Conservation (phyloP, 352 stramenopile genomes). For the Phytophthora multivora region DNA sequence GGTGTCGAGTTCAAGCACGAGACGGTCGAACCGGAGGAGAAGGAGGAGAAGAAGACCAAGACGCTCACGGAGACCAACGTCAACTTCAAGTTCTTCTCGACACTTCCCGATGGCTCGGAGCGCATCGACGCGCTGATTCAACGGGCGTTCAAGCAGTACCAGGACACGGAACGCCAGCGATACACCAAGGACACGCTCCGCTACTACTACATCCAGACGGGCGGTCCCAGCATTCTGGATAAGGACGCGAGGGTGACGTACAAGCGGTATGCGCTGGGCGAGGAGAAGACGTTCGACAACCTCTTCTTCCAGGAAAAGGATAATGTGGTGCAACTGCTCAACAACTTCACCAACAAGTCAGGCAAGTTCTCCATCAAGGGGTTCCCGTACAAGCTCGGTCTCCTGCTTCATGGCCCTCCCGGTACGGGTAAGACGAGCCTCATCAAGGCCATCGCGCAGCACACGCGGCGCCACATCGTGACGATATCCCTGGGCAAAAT, state of each 20-base stretch:
- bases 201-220: constrained; percentile 52
- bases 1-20: constrained; percentile 37
- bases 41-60: constrained; percentile 31
- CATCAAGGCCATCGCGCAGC: constrained; percentile 87
- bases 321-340: constrained; percentile 65
- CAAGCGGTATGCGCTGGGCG: constrained; percentile 82
- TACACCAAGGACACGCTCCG: constrained; percentile 41
- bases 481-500: constrained; percentile 78
- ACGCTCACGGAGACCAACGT: constrained; percentile 26
- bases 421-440: constrained; percentile 92
- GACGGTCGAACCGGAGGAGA: constrained; percentile 19
- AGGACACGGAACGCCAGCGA: constrained; percentile 36
- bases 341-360: constrained; percentile 69
- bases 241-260: constrained; percentile 29
- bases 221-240: constrained; percentile 12
- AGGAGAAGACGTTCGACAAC: constrained; percentile 89
- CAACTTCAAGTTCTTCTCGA: constrained; percentile 34
- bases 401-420: constrained; percentile 88
- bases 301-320: constrained; percentile 90
- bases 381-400: constrained; percentile 89
- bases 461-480: constrained; percentile 81
- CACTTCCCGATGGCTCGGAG: constrained; percentile 32
- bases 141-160: constrained; percentile 42
- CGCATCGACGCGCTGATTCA: constrained; percentile 49
- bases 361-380: constrained; percentile 89